Evolutionary conservation across 306 rosid species (phyloP).

Genomic region (Corylus heterophylla): DNA sequence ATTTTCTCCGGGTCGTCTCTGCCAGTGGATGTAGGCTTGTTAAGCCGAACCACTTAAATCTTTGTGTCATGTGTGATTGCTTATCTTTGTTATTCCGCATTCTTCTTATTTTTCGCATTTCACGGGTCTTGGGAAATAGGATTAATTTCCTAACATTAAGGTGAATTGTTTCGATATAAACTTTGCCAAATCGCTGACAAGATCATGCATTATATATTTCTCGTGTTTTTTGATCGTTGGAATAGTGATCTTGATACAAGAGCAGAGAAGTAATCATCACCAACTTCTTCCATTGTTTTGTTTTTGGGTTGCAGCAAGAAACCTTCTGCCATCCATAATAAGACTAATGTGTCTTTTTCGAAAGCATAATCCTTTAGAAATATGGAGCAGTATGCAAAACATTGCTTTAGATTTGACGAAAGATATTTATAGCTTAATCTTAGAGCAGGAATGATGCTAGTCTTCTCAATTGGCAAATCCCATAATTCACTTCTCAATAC

Average conservation of each 20-base stretch:
- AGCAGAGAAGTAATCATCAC: constrained; percentile 11
- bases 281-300: constrained; percentile 14
- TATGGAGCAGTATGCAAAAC: constrained; percentile 22
- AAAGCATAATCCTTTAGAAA: constrained; percentile 9
- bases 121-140: too few relatives aligned
- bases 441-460: constrained; percentile 6
- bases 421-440: constrained; percentile 18
- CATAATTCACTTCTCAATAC: constrained; percentile 16
- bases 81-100: too few relatives aligned
- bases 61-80: too few relatives aligned
- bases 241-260: constrained; percentile 24
- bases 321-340: constrained; percentile 27
- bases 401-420: not conserved
- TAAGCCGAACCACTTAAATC: too few relatives aligned
- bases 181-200: too few relatives aligned
- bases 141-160: too few relatives aligned
- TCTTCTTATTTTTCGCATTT: too few relatives aligned
- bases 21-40: too few relatives aligned
- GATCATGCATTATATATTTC: too few relatives aligned
- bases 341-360: constrained; percentile 5
- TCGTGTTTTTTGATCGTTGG: not conserved
- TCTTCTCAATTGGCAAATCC: not conserved
- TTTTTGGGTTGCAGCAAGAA: not conserved
- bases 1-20: too few relatives aligned
- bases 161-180: too few relatives aligned